A percentile compares a stretch with the other conserved stretches of the same genome.
Evolutionary conservation across 805 yeast species (phyloP).

Genomic region (Kluyveromyces lactis): DNA sequence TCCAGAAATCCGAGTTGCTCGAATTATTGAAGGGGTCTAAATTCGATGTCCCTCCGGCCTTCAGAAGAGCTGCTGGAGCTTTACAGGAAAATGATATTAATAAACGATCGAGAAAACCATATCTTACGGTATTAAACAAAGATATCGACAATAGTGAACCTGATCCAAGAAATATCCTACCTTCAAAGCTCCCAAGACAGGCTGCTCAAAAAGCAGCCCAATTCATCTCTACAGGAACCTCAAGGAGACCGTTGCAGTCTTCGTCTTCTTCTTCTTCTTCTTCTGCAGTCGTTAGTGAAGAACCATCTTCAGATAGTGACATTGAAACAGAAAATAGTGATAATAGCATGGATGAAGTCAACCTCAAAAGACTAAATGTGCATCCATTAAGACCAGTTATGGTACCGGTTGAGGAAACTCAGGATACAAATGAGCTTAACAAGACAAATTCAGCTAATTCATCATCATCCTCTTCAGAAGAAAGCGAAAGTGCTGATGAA

Average conservation of each 20-base stretch:
- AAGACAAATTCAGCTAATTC: conserved; percentile 4
- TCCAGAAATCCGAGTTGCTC: conserved; percentile 23
- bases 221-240: conserved; percentile 14
- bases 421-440: not conserved
- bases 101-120: conserved; percentile 18
- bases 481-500: not conserved
- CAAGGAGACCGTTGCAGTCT: conserved; percentile 6
- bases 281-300: conserved; percentile 4
- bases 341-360: conserved; percentile 9
- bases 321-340: conserved; percentile 15
- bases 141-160: conserved; percentile 27
- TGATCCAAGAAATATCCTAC: conserved; percentile 24
- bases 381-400: conserved; percentile 16
- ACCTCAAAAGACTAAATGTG: conserved; percentile 13
- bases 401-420: conserved; percentile 5
- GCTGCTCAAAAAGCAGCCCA: conserved; percentile 28
- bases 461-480: not conserved
- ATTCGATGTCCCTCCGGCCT: conserved; percentile 15
- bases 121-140: conserved; percentile 21
- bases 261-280: conserved; percentile 6
- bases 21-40: conserved; percentile 20
- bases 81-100: conserved; percentile 3
- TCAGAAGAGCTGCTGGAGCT: conserved; percentile 9
- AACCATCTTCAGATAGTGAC: conserved; percentile 11
- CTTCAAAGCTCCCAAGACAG: conserved; percentile 19